phyloP scores from a whole-genome alignment of 1,284 basidiomycete species.

The Cryptococcus jaspeensis region DNA sequence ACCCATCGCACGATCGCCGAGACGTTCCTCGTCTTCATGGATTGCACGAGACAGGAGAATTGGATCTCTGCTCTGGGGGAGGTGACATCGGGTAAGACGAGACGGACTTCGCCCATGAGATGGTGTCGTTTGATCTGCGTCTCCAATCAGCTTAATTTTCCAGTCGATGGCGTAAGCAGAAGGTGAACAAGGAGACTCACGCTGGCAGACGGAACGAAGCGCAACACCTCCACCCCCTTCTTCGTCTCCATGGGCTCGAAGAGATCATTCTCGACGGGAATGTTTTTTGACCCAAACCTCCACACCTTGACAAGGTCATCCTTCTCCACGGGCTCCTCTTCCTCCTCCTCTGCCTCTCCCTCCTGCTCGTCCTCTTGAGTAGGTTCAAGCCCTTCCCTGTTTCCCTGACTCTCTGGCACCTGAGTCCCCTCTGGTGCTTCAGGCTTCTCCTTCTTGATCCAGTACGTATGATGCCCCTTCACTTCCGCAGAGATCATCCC shows the following conservation, averaged over 20 bases:
- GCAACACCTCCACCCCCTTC: slow-evolving; percentile 83
- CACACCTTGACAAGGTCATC: slow-evolving; percentile 64
- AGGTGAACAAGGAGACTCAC: neutral
- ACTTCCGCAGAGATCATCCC: slow-evolving; percentile 49
- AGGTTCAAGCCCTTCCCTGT: neutral
- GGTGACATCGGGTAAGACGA: slow-evolving; percentile 74
- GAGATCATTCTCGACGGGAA: slow-evolving; percentile 74
- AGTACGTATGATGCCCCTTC: slow-evolving; percentile 43
- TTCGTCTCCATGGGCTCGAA: slow-evolving; percentile 69
- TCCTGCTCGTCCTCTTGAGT: slow-evolving; percentile 22
- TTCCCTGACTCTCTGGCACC: neutral
- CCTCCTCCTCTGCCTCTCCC: slow-evolving; percentile 36
- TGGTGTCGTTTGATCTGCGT: slow-evolving; percentile 73
- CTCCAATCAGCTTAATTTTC: neutral
- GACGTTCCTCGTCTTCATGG: slow-evolving; percentile 65
- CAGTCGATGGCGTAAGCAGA: neutral
- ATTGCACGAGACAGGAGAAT: slow-evolving; percentile 80
- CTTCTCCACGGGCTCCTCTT: slow-evolving; percentile 48
- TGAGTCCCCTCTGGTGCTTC: slow-evolving; percentile 11
- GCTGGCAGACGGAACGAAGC: slow-evolving; percentile 64
- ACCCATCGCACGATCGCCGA: slow-evolving; percentile 82
- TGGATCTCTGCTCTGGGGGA: slow-evolving; percentile 73
- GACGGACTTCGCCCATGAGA: slow-evolving; percentile 81
- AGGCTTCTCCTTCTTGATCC: slow-evolving; percentile 30
- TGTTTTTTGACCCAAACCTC: slow-evolving; percentile 88